Base-by-base conservation (phyloP, 2,329 filamentous ascomycete species). In the Paracoccidioides brasiliensis region DNA sequence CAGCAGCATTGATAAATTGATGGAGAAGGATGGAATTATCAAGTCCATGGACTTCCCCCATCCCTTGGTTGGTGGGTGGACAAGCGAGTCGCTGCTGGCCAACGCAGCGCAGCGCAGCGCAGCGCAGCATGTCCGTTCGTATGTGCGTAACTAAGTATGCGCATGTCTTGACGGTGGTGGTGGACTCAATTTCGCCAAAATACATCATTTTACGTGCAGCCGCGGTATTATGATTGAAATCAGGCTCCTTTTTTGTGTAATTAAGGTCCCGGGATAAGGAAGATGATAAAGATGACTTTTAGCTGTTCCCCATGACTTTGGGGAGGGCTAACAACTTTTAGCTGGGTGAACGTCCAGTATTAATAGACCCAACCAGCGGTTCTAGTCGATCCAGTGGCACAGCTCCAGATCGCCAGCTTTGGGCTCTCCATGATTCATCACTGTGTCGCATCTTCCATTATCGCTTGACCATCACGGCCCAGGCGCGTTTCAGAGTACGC, bases 401-500 rank as follows among this genome's bases (percentile, higher is more conserved):
- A 52, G 42, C 54, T 22, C 42, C 51, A 33, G 35, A 22, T 55
- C 35, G 46, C 30, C 46, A 49, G 32, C 32, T 37, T 22, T 4
- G 46, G 14, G 50, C 51, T 45, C 37, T 44, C 56, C 42, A 44
- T 37, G 22, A 38, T 46, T 35, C 52, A 40, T 46, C 30, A 54
- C 28, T 42, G 15, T 53, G 49, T 52, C 38, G 49, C 49, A 42
- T 32, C 49, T 42, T 32, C 22, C 22, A 22, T 14, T 42, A 14
- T 38, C 37, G 30, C 42, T n/a, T 9, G 37, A 41, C 28, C 6
- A 41, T 30, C 38, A 52, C 28, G 35, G 38, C 49, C 51, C 40
- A 53, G 51, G 30, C 10, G 38, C 43, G 45, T 54, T 54, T 51
- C 50, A 51, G 50, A 52, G 52, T 58, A 33, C 38, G 51, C 38